Percentiles rank a stretch among this genome's conserved stretches.
Conservation (phyloP, 139 green algal species). For the Volvox africanus region DNA sequence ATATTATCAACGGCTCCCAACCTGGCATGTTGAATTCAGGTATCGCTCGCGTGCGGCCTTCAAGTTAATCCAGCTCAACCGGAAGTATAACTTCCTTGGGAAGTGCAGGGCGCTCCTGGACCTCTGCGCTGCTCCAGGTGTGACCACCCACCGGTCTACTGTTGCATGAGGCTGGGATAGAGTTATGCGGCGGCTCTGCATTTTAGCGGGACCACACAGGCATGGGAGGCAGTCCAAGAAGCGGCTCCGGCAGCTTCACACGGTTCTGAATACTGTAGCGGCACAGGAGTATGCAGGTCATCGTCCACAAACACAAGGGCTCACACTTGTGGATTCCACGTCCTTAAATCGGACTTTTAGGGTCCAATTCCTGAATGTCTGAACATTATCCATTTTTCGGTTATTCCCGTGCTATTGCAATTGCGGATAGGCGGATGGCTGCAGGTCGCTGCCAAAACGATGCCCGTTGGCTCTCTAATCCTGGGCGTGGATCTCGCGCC, state of each 20-base stretch:
- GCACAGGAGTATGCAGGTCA: too few species aligned
- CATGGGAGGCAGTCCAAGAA: too few species aligned
- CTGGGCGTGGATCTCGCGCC: conserved; percentile 96
- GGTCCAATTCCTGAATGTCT: too few species aligned
- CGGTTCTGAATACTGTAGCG: too few species aligned
- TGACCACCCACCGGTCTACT: background rate
- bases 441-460: conserved; percentile 95
- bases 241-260: too few species aligned
- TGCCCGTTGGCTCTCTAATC: conserved; percentile 92
- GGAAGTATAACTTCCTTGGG: conserved; percentile 95
- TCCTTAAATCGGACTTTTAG: too few species aligned
- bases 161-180: too few species aligned
- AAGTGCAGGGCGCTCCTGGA: conserved; percentile 88
- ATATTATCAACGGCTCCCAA: background rate
- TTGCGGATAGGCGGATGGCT: conserved; percentile 56
- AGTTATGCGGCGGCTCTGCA: too few species aligned
- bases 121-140: conserved; percentile 96
- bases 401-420: background rate
- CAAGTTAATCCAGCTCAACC: conserved; percentile 99
- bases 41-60: conserved; percentile 98
- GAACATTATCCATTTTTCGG: too few species aligned
- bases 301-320: too few species aligned
- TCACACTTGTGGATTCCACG: too few species aligned
- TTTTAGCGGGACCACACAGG: too few species aligned
- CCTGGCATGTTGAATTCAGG: conserved; percentile 57